These are phyloP conservation scores for Vanrija pseudolonga DNA, from an alignment of 1,284 basidiomycete species.

Conservation along the genomic window DNA sequence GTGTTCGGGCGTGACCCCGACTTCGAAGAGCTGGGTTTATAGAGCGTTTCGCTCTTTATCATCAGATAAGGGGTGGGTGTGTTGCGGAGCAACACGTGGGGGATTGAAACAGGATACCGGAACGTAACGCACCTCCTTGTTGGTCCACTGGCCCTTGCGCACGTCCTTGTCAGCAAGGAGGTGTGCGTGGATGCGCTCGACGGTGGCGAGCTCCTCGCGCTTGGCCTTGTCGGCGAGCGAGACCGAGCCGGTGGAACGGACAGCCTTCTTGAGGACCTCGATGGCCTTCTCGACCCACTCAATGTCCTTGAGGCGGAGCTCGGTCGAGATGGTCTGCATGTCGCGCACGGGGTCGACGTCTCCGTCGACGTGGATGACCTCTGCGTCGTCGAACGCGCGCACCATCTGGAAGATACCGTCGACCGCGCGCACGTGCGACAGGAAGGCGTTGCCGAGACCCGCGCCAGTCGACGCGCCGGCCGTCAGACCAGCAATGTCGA, in stretches of 20 bases:
- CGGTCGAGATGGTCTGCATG: slow-evolving; percentile 96
- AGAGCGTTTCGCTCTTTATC: slow-evolving; percentile 73
- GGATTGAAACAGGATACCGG: background rate
- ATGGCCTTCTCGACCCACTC: slow-evolving; percentile 96
- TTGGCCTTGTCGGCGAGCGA: slow-evolving; percentile 90
- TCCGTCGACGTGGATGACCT: slow-evolving; percentile 98
- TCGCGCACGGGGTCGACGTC: slow-evolving; percentile 94
- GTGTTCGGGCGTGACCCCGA: slow-evolving; percentile 65
- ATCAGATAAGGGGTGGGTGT: slow-evolving; percentile 53
- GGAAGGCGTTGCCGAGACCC: slow-evolving; percentile 95
- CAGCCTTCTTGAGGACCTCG: slow-evolving; percentile 70
- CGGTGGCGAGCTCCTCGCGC: slow-evolving; percentile 90
- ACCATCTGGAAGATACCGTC: slow-evolving; percentile 99
- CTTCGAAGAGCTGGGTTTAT: slow-evolving; percentile 69
- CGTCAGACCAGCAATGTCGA: slow-evolving; percentile 98
- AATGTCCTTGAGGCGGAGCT: slow-evolving; percentile 93
- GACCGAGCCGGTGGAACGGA: slow-evolving; percentile 60
- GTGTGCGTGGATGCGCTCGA: slow-evolving; percentile 78
- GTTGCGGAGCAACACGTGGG: background rate
- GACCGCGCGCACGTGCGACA: slow-evolving; percentile 95
- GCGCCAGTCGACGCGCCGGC: slow-evolving; percentile 96
- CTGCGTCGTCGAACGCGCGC: slow-evolving; percentile 96
- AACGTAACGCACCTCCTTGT: slow-evolving; percentile 79
- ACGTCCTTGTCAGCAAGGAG: slow-evolving; percentile 86
- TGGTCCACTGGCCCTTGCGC: slow-evolving; percentile 89